phyloP scores from a whole-genome alignment of 2,329 filamentous ascomycete species.

The Thermomyces lanuginosus region DNA sequence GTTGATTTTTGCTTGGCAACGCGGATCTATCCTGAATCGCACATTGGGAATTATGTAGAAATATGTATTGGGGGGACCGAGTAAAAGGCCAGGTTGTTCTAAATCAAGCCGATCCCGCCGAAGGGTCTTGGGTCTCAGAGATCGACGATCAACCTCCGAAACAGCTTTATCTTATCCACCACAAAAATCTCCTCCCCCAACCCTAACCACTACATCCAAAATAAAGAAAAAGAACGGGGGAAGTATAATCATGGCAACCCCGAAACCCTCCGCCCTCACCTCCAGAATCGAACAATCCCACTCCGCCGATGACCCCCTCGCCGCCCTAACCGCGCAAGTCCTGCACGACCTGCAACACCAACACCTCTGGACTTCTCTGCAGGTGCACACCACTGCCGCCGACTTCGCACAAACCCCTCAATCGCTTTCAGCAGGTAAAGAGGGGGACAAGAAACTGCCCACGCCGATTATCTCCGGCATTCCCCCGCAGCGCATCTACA shows the following conservation, averaged over 20 bases:
- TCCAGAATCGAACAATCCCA: slow-evolving; percentile 20
- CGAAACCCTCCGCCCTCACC: slow-evolving; percentile 24
- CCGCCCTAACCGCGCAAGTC: slow-evolving; percentile 40
- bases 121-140: too few relatives aligned
- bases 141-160: too few relatives aligned
- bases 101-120: too few relatives aligned
- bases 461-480: slow-evolving; percentile 43
- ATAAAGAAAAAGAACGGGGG: too few relatives aligned
- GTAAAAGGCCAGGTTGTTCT: too few relatives aligned
- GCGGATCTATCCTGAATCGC: neutral
- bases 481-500: slow-evolving; percentile 43
- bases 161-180: too few relatives aligned
- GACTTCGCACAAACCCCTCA: slow-evolving; percentile 2
- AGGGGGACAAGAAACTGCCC: slow-evolving; percentile 15
- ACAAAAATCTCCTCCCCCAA: too few relatives aligned
- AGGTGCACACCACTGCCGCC: slow-evolving; percentile 28
- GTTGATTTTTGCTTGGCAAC: neutral
- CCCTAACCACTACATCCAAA: too few relatives aligned
- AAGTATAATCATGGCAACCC: slow-evolving; percentile 7
- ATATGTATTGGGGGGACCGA: too few relatives aligned
- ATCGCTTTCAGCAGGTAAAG: slow-evolving; percentile 4
- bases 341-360: slow-evolving; percentile 49
- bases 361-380: slow-evolving; percentile 44
- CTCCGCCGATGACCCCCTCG: slow-evolving; percentile 13
- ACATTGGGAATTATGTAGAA: too few relatives aligned